Evolutionary conservation across 331 rosid species (phyloP), one percentile per base, ranked within the genome.

Genomic region (Acacia concinna): DNA sequence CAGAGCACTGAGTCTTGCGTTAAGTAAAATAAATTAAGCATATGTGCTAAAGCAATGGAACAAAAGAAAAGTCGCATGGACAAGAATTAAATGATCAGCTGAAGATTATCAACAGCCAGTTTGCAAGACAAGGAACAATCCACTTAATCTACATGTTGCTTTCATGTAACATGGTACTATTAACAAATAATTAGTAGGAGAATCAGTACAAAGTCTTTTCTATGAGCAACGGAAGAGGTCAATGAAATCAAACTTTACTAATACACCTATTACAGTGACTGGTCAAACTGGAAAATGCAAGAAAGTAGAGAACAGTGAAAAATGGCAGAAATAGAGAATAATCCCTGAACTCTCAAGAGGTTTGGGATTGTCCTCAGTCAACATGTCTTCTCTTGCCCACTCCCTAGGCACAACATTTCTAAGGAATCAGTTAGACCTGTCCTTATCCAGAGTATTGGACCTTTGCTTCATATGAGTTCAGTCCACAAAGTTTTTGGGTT

Each of bases 1-100:
- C 44, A 37, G 70, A 60, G 44, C 60, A 71, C 41, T 31, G 60
- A 52, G 71, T 52, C 63, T 38, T 73, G 74, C 78, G 72, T 38
- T 37, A 69, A 2, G 31, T 5, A 62, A 11, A 20, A 72, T 31
- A 63, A 17, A 63, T 40, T 31, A 8, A 31, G 10, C 43, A 63
- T 31, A 18, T 31, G 11, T 31, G 21, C 41, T 32, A 63, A 63
- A 4, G 21, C 25, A 31, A 32, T 15, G 38, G 69, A 63, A 63
- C 25, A 23, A 31, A 31, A 18, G 32, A 63, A 63, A 32, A 30
- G 43, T 32, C 43, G 32, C 41, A 7, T 7, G 23, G 37, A 63
- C 40, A 63, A 18, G 40, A 32, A 30, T 15, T 63, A 18, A 30
- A 63, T 30, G 69, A 31, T 31, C 41, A 7, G 9, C 68, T 3